Conservation (phyloP, 2,329 filamentous ascomycete genomes). For the Ophiocordyceps camponoti-rufipedis region DNA sequence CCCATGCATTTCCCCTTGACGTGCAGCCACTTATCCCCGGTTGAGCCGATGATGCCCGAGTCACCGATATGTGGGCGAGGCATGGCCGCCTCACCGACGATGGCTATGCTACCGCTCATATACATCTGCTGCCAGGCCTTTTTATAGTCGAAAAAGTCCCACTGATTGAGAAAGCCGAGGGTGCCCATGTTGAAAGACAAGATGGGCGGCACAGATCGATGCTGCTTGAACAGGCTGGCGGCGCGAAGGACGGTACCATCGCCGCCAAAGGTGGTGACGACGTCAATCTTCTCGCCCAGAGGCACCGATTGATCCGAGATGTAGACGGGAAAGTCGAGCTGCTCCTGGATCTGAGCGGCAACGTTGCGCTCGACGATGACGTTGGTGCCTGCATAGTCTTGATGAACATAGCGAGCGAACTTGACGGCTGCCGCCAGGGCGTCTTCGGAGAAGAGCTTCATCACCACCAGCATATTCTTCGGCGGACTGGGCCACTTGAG, state of each 20-base stretch:
- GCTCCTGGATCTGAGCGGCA: conserved; percentile 51
- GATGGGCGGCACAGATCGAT: conserved; percentile 69
- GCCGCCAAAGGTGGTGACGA: conserved; percentile 79
- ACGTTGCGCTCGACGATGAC: conserved; percentile 68
- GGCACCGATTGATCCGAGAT: conserved; percentile 27
- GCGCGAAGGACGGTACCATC: conserved; percentile 32
- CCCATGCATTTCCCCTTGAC: conserved; percentile 72
- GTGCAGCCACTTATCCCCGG: conserved; percentile 43
- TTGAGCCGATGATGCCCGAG: conserved; percentile 7
- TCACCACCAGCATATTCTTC: conserved; percentile 37
- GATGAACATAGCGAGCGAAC: conserved; percentile 53
- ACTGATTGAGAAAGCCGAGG: conserved; percentile 85
- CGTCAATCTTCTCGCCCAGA: conserved; percentile 66
- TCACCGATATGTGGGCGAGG: conserved; percentile 9
- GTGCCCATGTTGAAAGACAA: conserved; percentile 95
- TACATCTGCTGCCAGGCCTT: conserved; percentile 83
- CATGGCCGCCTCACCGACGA: conserved; percentile 23
- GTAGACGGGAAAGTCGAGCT: conserved; percentile 59
- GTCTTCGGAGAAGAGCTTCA: conserved; percentile 36
- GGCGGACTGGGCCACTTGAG: conserved; percentile 36
- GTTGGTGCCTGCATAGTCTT: conserved; percentile 63
- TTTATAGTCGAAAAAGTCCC: conserved; percentile 89
- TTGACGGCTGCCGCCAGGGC: conserved; percentile 33
- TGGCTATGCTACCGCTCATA: conserved; percentile 48
- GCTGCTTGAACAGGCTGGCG: conserved; percentile 49